Percentiles rank a stretch among this genome's conserved stretches.
phyloP scores from a whole-genome alignment of 176 grass and related monocot species.

The Tuctoria greenei region DNA sequence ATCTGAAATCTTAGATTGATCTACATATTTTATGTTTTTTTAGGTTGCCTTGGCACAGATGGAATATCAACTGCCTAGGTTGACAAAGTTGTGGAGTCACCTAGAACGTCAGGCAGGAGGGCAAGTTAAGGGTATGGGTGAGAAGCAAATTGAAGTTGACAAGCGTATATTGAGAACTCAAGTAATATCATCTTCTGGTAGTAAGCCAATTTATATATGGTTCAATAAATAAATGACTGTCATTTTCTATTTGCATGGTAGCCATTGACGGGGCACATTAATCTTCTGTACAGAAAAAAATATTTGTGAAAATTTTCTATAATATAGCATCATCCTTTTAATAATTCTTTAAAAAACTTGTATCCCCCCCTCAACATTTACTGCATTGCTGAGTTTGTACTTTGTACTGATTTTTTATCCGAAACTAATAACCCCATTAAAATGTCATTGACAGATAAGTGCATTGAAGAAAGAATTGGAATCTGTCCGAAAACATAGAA shows the following conservation, averaged over 20 bases:
- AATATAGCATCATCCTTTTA: background rate
- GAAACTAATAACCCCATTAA: constrained; percentile 1
- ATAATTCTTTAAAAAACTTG: background rate
- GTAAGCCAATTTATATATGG: background rate
- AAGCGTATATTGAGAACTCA: constrained; percentile 92
- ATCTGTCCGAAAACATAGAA: constrained; percentile 90
- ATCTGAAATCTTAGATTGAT: constrained; percentile 4
- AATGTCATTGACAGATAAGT: constrained; percentile 61
- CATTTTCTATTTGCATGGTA: background rate
- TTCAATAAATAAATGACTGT: background rate
- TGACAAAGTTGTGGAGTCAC: constrained; percentile 95
- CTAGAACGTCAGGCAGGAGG: constrained; percentile 92
- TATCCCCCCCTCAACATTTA: background rate
- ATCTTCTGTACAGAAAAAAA: background rate
- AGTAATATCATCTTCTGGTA: constrained; percentile 47
- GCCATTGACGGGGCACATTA: constrained; percentile 5
- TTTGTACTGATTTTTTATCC: background rate
- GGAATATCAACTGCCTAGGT: constrained; percentile 94
- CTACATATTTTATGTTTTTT: constrained; percentile 28
- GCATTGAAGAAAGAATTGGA: constrained; percentile 90
- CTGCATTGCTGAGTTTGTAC: background rate
- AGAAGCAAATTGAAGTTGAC: constrained; percentile 99
- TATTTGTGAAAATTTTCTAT: constrained; percentile 15
- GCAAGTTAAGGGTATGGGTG: constrained; percentile 96
- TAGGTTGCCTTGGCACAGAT: constrained; percentile 94